Evolutionary conservation across 2,329 filamentous ascomycete species (phyloP), one percentile per base, ranked within the genome.

Genomic region (Exserohilum turcica): DNA sequence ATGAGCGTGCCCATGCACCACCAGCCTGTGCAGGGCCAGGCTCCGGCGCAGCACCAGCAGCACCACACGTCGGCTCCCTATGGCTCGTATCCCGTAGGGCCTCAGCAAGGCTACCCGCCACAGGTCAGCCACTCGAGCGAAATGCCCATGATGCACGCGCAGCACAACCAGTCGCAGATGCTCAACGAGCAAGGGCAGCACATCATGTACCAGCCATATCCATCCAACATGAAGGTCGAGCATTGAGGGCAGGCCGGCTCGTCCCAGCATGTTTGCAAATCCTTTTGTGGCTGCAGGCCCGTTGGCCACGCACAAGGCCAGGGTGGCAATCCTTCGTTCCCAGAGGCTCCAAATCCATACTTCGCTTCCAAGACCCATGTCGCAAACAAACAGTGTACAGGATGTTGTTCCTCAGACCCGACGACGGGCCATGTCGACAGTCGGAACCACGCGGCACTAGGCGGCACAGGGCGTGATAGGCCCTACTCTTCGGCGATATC

Each of bases 201-300:
- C 53, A 74, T 77, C 57, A 74, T 76, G 64, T 77, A 76, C 46
- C 72, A 56, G 35, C 44, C 49, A 3, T 52, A 73, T 43, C 67
- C 67, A 36, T 63, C 69, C 6, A 75, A 75, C 56, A 74, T 76
- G 72, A 77, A 76, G 61, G 70, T 70, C 19, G 74, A 77, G 61
- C 71, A 74, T 40, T 72, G 63, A 68, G 54, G 18, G 38, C 38
- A 43, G 44, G 36, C 33, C 38, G 38, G 40, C 43, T 54, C 49
- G 39, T 37, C 37, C 33, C 24, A 43, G 38, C 46, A 44, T 42
- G 52, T 51, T 51, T 40, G 36, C 40, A 37, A 44, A 51, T 50
- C 52, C 42, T 51, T 51, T 42, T 18, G 35, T 54, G 52, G 31
- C 42, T 54, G 47, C 42, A 54, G 52, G 39, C 47, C 47, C 35